Evolutionary conservation across 352 stramenopile genomes (phyloP), one percentile per base, ranked within the genome.

Genomic region (Pythium guiyangense): DNA sequence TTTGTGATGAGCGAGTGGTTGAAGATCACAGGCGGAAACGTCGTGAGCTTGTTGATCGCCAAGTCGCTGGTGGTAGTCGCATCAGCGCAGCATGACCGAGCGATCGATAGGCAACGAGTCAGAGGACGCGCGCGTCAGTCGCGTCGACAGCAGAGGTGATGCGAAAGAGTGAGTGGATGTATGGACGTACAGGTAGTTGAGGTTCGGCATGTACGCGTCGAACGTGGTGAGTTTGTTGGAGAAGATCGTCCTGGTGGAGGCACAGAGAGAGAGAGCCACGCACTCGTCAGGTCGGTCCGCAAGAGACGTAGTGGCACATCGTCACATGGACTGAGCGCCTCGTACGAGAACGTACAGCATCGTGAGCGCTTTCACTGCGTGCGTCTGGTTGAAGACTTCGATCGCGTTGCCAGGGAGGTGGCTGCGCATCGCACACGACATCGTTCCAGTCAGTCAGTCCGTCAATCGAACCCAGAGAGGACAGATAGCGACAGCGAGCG

Each of bases 21-120:
- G 46, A 60, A 73, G 43, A 73, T 63, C 29, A 62, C 45, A 11
- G 50, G 52, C 3, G 66, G 66, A 18, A 73, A 64, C 56, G 57
- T 59, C 8, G 59, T 68, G 37, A 73, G 51, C 18, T 70, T 68
- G 66, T 70, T 73, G 35, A 52, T 34, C 3, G 22, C 22, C 26
- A 73, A 56, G 15, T 63, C 43, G 18, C 66, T 73, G 49, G 31
- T n/a, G n/a, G n/a, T n/a, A n/a, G n/a, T n/a, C 4, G 40, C 4
- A 22, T 22, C n/a, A 22, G 6, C 17, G 6, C 2, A n/a, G 15
- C 29, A 27, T 37, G 49, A 26, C 6, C 25, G 54, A 6, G n/a
- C n/a, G n/a, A n/a, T n/a, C n/a, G n/a, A n/a, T 43, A 22, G 6
- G 34, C 27, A 43, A 40, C 31, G 4, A 34, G 9, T 45, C 40